Conservation (phyloP, 148 eudicot genomes). For the Chenopodium album region DNA sequence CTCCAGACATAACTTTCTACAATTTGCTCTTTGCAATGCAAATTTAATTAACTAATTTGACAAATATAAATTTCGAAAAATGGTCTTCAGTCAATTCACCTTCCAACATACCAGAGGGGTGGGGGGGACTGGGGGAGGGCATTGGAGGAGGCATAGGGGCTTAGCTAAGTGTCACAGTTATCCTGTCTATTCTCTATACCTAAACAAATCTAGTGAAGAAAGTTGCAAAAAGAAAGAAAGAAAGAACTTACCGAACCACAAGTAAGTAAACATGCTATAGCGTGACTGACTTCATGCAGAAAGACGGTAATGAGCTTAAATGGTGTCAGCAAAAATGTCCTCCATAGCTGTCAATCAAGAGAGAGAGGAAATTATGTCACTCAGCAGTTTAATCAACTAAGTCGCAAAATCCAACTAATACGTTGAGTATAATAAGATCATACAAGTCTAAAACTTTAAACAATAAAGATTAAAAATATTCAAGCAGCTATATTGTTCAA, state of each 20-base stretch:
- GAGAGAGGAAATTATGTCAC: neutral
- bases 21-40: neutral
- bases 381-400: slow-evolving; percentile 15
- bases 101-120: neutral
- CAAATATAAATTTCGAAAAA: neutral
- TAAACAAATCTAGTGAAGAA: slow-evolving; percentile 2
- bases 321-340: slow-evolving; percentile 81
- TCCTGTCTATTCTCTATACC: neutral
- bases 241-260: slow-evolving; percentile 63
- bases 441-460: neutral
- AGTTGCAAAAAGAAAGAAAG: slow-evolving; percentile 5
- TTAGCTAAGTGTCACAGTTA: neutral
- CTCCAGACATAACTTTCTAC: neutral
- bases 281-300: slow-evolving; percentile 93
- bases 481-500: neutral
- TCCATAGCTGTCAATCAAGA: slow-evolving; percentile 64
- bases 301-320: slow-evolving; percentile 90
- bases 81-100: neutral
- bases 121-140: too few relatives aligned
- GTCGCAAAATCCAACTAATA: neutral
- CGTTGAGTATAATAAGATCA: neutral
- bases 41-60: neutral
- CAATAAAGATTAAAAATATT: neutral
- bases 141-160: neutral
- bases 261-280: slow-evolving; percentile 76